Conservation (phyloP, 805 yeast genomes). For the Starmera quercuum region DNA sequence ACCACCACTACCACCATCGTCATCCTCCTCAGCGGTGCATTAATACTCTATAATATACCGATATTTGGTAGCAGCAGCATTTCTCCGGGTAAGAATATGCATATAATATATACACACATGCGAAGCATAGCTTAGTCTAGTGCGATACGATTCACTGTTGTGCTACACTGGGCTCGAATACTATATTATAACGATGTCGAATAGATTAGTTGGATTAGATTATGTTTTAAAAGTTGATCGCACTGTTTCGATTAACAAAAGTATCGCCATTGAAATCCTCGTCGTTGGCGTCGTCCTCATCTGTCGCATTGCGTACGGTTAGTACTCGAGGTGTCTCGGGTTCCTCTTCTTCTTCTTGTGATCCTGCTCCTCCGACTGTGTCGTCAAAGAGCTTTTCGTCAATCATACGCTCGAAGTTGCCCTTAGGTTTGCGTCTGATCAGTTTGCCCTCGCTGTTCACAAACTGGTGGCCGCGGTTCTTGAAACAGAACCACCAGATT, state of each 20-base stretch:
- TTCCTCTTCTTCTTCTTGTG: background rate
- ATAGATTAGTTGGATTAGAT: background rate
- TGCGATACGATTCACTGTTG: background rate
- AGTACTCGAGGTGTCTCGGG: background rate
- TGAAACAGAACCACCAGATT: constrained; percentile 7
- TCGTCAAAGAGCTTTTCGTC: constrained; percentile 20
- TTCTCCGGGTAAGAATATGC: no score
- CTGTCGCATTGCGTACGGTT: background rate
- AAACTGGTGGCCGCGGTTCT: constrained; percentile 9
- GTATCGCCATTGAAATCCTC: constrained; percentile 11
- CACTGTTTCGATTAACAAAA: constrained; percentile 6
- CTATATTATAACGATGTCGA: background rate
- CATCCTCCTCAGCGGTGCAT: no score
- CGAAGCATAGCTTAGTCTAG: no score
- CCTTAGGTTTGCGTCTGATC: constrained; percentile 9
- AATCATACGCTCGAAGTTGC: constrained; percentile 15
- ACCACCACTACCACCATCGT: no score
- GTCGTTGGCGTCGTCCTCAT: background rate
- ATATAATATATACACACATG: no score
- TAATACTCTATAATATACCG: no score
- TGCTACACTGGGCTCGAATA: background rate
- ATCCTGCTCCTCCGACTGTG: constrained; percentile 12
- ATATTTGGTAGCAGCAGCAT: no score
- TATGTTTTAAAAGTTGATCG: background rate
- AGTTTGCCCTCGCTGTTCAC: constrained; percentile 22